Conservation (phyloP, 2,329 filamentous ascomycete genomes). For the Paecilomyces niveus region DNA sequence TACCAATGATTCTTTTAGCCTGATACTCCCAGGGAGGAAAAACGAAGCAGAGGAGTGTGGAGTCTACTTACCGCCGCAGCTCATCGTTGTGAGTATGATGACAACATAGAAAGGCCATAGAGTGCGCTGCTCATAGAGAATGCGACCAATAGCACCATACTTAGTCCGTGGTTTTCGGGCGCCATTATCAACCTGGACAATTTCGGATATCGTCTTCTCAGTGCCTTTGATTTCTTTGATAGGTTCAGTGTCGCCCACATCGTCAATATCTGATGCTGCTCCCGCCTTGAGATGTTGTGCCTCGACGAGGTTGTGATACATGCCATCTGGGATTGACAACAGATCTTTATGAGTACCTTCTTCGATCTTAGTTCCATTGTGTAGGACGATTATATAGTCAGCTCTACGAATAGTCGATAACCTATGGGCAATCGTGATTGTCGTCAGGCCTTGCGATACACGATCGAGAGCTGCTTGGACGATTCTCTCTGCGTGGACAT, state of each 20-base stretch:
- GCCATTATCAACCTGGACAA: background rate
- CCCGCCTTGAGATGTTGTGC: slow-evolving; percentile 25
- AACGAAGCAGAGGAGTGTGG: background rate
- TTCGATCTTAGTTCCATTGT: slow-evolving; percentile 64
- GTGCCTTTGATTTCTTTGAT: background rate
- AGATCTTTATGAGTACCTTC: slow-evolving; percentile 69
- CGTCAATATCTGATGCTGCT: background rate
- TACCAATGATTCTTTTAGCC: background rate
- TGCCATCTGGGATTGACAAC: slow-evolving; percentile 50
- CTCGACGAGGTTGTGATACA: slow-evolving; percentile 62
- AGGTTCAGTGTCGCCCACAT: background rate
- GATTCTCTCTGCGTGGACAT: slow-evolving; percentile 48
- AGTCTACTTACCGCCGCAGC: slow-evolving; percentile 21
- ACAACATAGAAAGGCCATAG: slow-evolving; percentile 22
- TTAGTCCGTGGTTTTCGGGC: slow-evolving; percentile 9
- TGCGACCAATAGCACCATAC: slow-evolving; percentile 12
- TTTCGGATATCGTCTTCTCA: background rate
- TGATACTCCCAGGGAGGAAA: background rate
- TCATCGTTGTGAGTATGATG: slow-evolving; percentile 17
- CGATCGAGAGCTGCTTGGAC: slow-evolving; percentile 49
- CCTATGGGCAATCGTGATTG: slow-evolving; percentile 71
- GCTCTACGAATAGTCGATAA: slow-evolving; percentile 68
- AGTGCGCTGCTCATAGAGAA: slow-evolving; percentile 25
- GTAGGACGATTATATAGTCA: slow-evolving; percentile 70
- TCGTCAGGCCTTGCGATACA: slow-evolving; percentile 35